These are phyloP conservation scores for Pseudozyma sp. DNA, from an alignment of 1,284 basidiomycete species.

Conservation along the genomic window DNA sequence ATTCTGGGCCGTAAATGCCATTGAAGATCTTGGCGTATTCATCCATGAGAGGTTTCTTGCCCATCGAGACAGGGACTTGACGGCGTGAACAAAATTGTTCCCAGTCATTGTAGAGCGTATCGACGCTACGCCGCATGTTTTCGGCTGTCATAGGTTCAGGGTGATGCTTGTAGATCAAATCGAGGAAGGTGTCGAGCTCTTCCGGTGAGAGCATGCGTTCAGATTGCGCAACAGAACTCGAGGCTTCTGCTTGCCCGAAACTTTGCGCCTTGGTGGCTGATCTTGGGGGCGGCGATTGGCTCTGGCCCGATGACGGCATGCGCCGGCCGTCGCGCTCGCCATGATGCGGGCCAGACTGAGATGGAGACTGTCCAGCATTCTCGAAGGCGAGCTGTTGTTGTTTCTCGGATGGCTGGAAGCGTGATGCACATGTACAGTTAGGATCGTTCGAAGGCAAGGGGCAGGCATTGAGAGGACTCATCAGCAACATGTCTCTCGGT, in stretches of 20 bases:
- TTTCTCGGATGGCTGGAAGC: not conserved
- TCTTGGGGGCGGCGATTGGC: conserved; percentile 20
- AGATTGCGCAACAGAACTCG: not conserved
- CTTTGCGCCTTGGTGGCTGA: not conserved
- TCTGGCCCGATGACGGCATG: not conserved
- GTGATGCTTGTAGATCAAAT: conserved; percentile 47
- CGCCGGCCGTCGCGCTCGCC: not conserved
- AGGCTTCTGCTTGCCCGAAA: not conserved
- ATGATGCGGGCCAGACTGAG: not conserved
- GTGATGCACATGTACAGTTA: not conserved
- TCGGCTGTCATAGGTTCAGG: conserved; percentile 42
- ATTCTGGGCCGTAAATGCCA: conserved; percentile 33
- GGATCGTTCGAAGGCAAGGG: not conserved
- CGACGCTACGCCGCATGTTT: conserved; percentile 49
- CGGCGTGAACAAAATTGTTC: conserved; percentile 28
- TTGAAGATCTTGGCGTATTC: conserved; percentile 47
- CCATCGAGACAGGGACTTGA: conserved; percentile 19
- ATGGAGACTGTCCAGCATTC: not conserved
- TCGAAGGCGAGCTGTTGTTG: not conserved
- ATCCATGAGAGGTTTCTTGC: conserved; percentile 52
- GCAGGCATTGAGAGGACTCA: not conserved
- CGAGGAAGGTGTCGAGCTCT: conserved; percentile 42
- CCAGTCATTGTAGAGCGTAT: conserved; percentile 44
- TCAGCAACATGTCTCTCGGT: not conserved
- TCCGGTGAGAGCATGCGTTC: conserved; percentile 20